Base-by-base conservation (phyloP, 352 stramenopile genomes). In the Globisporangium acanthophoron region DNA sequence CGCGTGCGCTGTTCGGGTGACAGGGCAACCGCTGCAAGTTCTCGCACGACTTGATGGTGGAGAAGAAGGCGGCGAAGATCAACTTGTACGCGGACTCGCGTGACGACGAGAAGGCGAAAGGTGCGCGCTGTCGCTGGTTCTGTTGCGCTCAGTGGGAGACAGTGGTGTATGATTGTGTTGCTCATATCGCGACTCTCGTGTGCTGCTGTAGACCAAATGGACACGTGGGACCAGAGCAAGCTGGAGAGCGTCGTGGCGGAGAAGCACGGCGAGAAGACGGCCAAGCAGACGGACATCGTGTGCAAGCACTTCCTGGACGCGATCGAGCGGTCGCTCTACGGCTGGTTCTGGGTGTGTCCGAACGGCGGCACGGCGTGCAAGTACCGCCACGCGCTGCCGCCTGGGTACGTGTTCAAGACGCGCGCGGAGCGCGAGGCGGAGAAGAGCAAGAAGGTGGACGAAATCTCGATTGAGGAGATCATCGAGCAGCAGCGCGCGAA, bases 241-340 rank as follows among this genome's bases (percentile, higher is more conserved):
- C 68, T 96, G n/a, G 87, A 96, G 59, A 69, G 89, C 49, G 84
- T 94, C 40, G 78, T 95, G 33, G 76, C 76, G 24, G 78, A 95
- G 58, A 95, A 93, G 64, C 83, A 95, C 62, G 83, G 87, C 58
- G 71, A 90, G 54, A 92, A 92, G 55, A 71, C 73, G n/a, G 66
- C 70, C 31, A 95, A 80, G 52, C 81, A 89, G 54, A 95, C 85
- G 21, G 85, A 95, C 61, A 95, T 95, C 61, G 85, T 95, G 50
- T 96, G 87, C 72, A 94, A 94, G 58, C 74, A 91, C 67, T 96
- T 96, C 59, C 71, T 96, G 67, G 87, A 96, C 58, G 87, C 87
- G 24, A 96, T 96, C 51, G 87, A 96, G 55, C 92, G 92, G 70
- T 89, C 80, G 27, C 67, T 92, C 52, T 96, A 96, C 60, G 87